Percentiles rank a stretch among this genome's conserved stretches.
Conservation (phyloP, 2,329 filamentous ascomycete species). For the Fusarium graminum region DNA sequence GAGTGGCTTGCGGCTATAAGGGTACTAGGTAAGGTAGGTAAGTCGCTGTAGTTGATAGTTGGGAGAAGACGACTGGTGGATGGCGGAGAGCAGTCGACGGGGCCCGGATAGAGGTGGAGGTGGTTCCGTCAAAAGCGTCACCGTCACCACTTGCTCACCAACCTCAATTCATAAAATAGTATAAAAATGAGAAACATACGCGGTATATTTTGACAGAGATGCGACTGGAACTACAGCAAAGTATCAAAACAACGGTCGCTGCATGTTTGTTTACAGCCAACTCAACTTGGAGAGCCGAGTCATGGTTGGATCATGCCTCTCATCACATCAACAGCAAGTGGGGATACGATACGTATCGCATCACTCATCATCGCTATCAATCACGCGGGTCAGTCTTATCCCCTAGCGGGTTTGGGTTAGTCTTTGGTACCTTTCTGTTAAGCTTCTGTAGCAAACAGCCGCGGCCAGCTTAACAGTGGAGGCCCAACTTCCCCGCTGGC, state of each 20-base stretch:
- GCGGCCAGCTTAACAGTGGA: constrained; percentile 41
- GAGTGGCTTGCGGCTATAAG: constrained; percentile 35
- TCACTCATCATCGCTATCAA: constrained; percentile 35
- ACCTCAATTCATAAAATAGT: background rate
- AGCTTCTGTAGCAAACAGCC: constrained; percentile 16
- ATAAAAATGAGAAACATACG: background rate
- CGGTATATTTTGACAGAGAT: background rate
- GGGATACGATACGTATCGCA: constrained; percentile 23
- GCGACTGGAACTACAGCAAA: background rate
- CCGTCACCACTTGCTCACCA: constrained; percentile 45
- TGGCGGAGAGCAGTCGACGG: constrained; percentile 42
- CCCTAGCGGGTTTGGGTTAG: constrained; percentile 22
- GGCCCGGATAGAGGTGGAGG: constrained; percentile 46
- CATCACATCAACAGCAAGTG: constrained; percentile 5
- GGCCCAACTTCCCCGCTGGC: constrained; percentile 40
- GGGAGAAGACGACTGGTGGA: constrained; percentile 37
- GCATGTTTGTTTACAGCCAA: constrained; percentile 6
- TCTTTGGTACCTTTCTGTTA: constrained; percentile 34
- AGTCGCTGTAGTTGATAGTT: constrained; percentile 8
- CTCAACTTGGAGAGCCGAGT: constrained; percentile 19
- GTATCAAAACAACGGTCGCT: constrained; percentile 3
- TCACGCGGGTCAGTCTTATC: constrained; percentile 37
- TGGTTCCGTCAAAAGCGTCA: constrained; percentile 40
- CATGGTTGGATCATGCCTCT: constrained; percentile 32
- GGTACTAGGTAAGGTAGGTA: constrained; percentile 5